Base-by-base conservation (phyloP, 345 rosid species). In the Lagerstroemia speciosa region DNA sequence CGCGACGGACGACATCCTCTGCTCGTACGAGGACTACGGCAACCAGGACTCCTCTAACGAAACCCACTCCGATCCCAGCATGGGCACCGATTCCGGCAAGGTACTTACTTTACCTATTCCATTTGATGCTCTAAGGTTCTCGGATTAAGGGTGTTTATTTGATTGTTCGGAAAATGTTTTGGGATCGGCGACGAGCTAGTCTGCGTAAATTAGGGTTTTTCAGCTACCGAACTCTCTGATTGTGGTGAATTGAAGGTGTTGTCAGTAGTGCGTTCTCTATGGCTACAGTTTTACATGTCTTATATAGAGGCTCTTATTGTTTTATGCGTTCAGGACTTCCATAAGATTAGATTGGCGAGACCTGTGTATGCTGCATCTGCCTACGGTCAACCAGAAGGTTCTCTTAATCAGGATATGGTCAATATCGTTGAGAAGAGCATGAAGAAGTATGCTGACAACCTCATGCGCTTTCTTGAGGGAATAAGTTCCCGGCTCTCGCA, bases 381-480 rank as follows among this genome's bases (percentile, higher is more conserved):
- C 37, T 92, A 92, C 76, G 82, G 79, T 72, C 96, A 90, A 76
- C 96, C 97, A 1, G 97, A 95, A n/a, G 96, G 90, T 68, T 86
- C 97, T 46, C 73, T 84, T 69, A 69, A 70, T 77, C 88, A 76
- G 36, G 99, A 95, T 60, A 60, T 90, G 67, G 69, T 79, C 64
- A 80, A 80, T 22, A 67, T 83, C 37, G 86, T 95, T 30, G 99
- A 95, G 67, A 85, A 75, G 67, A 77, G 87, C 69, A 87, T 92
- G 98, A 95, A 92, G 77, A 88, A 83, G 65, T 86, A 92, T 65
- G 69, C 86, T 0, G 99, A 95, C 69, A 82, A 78, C 66, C 78
- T 90, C 72, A 83, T 92, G 91, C 97, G 97, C 37, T 90, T 90
- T 80, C 98, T 95, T 8, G 99, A 92, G 80, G 98, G 98, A 64